A percentile compares a stretch with the other conserved stretches of the same genome.
phyloP scores from a whole-genome alignment of 2,329 filamentous ascomycete species.

The Aspergillus sp. region DNA sequence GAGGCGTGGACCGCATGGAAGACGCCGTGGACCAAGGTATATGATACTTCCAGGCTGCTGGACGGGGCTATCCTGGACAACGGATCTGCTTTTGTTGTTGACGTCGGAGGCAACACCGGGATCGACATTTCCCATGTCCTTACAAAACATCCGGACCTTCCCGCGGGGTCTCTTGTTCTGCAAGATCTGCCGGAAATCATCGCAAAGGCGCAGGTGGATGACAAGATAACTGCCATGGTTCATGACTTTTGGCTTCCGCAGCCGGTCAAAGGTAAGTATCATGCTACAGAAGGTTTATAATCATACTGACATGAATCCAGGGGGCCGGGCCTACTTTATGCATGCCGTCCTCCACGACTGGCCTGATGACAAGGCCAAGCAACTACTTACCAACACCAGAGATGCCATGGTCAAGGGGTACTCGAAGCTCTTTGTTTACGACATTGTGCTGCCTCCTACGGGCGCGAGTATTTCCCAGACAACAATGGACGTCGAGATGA shows the following conservation, averaged over 20 bases:
- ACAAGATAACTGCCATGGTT: slow-evolving; percentile 23
- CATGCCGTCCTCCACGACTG: slow-evolving; percentile 42
- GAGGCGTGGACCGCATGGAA: slow-evolving; percentile 33
- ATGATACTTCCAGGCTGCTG: slow-evolving; percentile 25
- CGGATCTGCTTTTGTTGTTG: slow-evolving; percentile 33
- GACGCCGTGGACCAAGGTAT: slow-evolving; percentile 37
- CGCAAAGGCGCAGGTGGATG: slow-evolving; percentile 22
- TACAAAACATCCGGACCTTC: slow-evolving; percentile 32
- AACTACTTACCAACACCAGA: slow-evolving; percentile 31
- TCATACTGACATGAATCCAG: neutral
- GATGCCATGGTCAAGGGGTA: slow-evolving; percentile 31
- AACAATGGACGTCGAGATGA: slow-evolving; percentile 39
- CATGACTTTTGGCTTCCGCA: slow-evolving; percentile 32
- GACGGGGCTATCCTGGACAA: slow-evolving; percentile 17
- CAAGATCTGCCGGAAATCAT: slow-evolving; percentile 43
- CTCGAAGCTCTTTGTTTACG: neutral
- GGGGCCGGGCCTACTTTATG: neutral
- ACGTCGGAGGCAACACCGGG: slow-evolving; percentile 42
- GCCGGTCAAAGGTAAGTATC: slow-evolving; percentile 23
- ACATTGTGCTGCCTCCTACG: slow-evolving; percentile 35
- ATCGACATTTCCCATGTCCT: slow-evolving; percentile 37
- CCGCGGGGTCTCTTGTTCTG: slow-evolving; percentile 33
- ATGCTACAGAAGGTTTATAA: neutral
- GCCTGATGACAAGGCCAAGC: slow-evolving; percentile 34
- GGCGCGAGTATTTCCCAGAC: slow-evolving; percentile 31